A percentile compares a stretch with the other conserved stretches of the same genome.
These are phyloP conservation scores for Globisporangium cederbergense DNA, from an alignment of 352 stramenopile species.

Conservation along the genomic window DNA sequence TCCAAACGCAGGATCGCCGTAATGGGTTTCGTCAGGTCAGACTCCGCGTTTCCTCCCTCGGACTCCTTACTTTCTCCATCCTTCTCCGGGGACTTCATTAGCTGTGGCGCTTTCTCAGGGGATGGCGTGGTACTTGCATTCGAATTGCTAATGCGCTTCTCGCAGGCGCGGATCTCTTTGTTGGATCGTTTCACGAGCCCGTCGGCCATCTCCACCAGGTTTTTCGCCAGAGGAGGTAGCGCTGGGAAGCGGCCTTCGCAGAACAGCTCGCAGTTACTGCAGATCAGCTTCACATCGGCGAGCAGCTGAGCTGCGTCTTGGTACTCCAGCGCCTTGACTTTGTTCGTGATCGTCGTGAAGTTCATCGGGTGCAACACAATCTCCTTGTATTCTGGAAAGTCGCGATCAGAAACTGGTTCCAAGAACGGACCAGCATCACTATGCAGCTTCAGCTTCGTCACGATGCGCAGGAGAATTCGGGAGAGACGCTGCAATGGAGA, in stretches of 20 bases:
- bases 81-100: slow-evolving; percentile 2
- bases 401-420: slow-evolving; percentile 71
- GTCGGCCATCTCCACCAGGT: slow-evolving; percentile 65
- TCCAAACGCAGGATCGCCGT: slow-evolving; percentile 74
- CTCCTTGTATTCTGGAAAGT: slow-evolving; percentile 84
- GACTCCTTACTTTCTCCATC: slow-evolving; percentile 8
- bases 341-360: slow-evolving; percentile 50
- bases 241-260: slow-evolving; percentile 77
- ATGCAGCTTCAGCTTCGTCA: slow-evolving; percentile 61
- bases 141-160: slow-evolving; percentile 27
- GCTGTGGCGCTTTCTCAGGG: slow-evolving; percentile 9
- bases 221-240: slow-evolving; percentile 66
- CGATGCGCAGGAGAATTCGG: slow-evolving; percentile 54
- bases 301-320: slow-evolving; percentile 49
- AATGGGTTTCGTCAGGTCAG: slow-evolving; percentile 29
- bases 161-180: slow-evolving; percentile 61
- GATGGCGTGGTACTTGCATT: slow-evolving; percentile 1
- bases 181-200: slow-evolving; percentile 61
- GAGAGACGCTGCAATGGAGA: slow-evolving; percentile 56
- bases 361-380: slow-evolving; percentile 78
- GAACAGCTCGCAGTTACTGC: slow-evolving; percentile 78
- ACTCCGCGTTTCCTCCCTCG: slow-evolving; percentile 12
- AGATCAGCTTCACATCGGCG: slow-evolving; percentile 63
- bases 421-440: slow-evolving; percentile 67
- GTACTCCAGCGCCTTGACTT: slow-evolving; percentile 60